Evolutionary conservation across 805 yeast species (phyloP).

Genomic region (Hagleromyces aurorensis): DNA sequence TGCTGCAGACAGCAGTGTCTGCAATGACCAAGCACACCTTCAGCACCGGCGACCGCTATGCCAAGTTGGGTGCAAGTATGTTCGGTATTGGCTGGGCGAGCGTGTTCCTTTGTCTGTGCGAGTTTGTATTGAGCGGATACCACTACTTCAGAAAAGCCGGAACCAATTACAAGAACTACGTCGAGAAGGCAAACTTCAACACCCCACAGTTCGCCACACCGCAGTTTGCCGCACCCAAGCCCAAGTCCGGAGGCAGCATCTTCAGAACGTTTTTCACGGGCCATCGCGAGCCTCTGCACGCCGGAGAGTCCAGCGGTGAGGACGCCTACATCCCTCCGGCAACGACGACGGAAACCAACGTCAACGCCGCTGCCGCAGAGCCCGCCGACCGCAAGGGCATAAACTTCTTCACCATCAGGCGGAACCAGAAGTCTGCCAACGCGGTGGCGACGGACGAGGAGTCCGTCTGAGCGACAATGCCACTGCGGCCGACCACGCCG

Average conservation of each 20-base stretch:
- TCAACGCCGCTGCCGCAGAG: conserved; percentile 13
- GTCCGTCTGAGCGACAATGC: conserved; percentile 23
- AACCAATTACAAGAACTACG: conserved; percentile 1
- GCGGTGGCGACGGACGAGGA: conserved; percentile 35
- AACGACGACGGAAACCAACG: conserved; percentile 2
- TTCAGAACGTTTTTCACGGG: conserved; percentile 38
- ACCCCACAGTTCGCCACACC: conserved; percentile 22
- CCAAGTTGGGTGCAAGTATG: conserved; percentile 48
- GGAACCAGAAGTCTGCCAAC: conserved; percentile 30
- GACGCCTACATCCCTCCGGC: conserved; percentile 5
- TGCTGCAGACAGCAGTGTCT: conserved; percentile 65
- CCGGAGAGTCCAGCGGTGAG: conserved; percentile 24
- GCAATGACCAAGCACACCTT: conserved; percentile 74
- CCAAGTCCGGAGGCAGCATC: conserved; percentile 45
- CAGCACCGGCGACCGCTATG: conserved; percentile 35
- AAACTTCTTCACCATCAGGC: conserved; percentile 69
- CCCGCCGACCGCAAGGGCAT: conserved; percentile 42
- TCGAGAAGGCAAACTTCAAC: conserved; percentile 38
- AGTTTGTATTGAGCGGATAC: conserved; percentile 4
- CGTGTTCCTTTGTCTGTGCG: conserved; percentile 33
- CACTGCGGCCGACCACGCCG: no score
- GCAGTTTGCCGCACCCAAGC: no score
- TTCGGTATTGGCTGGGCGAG: conserved; percentile 69
- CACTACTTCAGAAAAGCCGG: conserved; percentile 3
- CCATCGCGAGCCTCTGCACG: conserved; percentile 38